A percentile compares a stretch with the other conserved stretches of the same genome.
These are phyloP conservation scores for Schrenkiella parvula DNA, from an alignment of 345 rosid species.

Conservation along the genomic window DNA sequence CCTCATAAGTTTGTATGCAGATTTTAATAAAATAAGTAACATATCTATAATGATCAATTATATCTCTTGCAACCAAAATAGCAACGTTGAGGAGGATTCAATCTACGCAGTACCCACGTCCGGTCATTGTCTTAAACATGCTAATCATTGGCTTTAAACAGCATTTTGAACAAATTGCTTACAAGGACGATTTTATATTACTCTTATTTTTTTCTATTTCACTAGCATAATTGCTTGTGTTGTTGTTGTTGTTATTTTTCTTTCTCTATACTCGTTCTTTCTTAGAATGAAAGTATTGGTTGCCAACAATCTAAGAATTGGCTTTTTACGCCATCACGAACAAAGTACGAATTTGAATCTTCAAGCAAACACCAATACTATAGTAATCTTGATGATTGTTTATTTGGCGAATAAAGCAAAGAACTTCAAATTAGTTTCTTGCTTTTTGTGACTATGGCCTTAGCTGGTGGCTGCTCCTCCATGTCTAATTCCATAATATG, in stretches of 20 bases:
- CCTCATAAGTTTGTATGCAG: constrained; percentile 15
- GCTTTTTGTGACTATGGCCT: neutral
- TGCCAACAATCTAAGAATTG: neutral
- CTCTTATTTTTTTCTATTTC: neutral
- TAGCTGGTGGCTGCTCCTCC: neutral
- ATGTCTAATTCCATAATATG: neutral
- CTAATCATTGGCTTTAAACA: neutral
- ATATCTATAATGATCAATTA: neutral
- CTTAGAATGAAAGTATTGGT: neutral
- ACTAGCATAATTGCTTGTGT: neutral
- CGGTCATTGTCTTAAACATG: neutral
- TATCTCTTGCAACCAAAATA: neutral
- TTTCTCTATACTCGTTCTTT: neutral
- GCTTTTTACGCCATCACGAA: neutral
- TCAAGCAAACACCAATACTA: neutral
- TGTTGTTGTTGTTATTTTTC: neutral
- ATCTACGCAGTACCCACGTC: neutral
- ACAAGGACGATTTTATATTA: neutral
- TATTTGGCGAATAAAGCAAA: neutral
- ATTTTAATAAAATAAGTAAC: constrained; percentile 13
- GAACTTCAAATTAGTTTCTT: neutral
- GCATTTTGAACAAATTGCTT: neutral
- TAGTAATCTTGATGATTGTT: neutral
- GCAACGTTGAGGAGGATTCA: neutral
- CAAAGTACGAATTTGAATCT: neutral